These are phyloP conservation scores for Colletotrichum ledebouriae DNA, from an alignment of 2,329 filamentous ascomycete genomes.

Conservation along the genomic window DNA sequence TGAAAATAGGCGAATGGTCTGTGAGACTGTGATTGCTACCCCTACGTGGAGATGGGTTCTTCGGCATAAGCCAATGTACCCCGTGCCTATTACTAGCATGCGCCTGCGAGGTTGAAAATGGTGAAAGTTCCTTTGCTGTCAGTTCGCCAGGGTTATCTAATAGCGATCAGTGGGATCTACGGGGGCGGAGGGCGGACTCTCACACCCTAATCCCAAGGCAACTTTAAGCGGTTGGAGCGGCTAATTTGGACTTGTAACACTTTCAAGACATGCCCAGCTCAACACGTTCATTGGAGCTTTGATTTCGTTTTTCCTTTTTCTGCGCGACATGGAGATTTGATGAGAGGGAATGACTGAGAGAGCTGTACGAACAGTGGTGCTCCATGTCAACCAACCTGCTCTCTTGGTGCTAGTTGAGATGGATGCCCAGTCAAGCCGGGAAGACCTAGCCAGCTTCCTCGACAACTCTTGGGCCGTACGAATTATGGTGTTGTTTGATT, in stretches of 20 bases:
- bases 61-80: constrained; percentile 6
- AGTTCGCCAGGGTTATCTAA: constrained; percentile 14
- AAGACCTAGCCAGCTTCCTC: constrained; percentile 1
- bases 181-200: background rate
- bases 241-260: constrained; percentile 42
- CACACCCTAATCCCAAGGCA: constrained; percentile 5
- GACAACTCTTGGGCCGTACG: constrained; percentile 13
- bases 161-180: background rate
- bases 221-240: constrained; percentile 42
- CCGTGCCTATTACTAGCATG: background rate
- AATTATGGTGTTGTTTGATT: constrained; percentile 5
- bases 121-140: background rate
- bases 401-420: constrained; percentile 1
- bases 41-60: background rate
- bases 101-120: background rate
- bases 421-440: constrained; percentile 9
- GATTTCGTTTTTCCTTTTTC: background rate
- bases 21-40: constrained; percentile 1
- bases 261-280: constrained; percentile 34
- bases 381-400: background rate
- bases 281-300: constrained; percentile 35
- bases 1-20: background rate
- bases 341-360: background rate
- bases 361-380: background rate
- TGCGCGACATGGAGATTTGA: background rate